Evolutionary conservation across 495 filamentous ascomycete genomes (phyloP).

Genomic region (Chlorociboria aeruginascens): DNA sequence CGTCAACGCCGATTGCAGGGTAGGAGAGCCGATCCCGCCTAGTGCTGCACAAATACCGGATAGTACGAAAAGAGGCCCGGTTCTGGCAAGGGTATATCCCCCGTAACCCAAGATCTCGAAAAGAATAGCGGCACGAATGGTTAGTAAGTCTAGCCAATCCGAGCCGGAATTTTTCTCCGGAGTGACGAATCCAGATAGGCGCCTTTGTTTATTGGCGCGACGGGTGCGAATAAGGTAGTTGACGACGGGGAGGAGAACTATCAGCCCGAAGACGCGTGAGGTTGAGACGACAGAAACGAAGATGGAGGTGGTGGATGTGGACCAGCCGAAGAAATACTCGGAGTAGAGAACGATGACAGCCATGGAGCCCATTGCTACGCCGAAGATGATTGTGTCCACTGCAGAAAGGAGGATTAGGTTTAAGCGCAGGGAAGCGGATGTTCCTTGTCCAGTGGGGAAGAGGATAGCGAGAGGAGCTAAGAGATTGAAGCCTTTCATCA

Average conservation of each 20-base stretch:
- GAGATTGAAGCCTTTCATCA: conserved; percentile 34
- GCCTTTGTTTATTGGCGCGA: conserved; percentile 22
- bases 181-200: conserved; percentile 20
- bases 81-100: conserved; percentile 55
- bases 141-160: conserved; percentile 61
- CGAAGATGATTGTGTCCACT: conserved; percentile 68
- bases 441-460: conserved; percentile 52
- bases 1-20: conserved; percentile 68
- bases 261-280: conserved; percentile 59
- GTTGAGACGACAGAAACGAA: conserved; percentile 70
- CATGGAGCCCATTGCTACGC: conserved; percentile 69
- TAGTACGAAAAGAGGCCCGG: conserved; percentile 42
- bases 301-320: conserved; percentile 57
- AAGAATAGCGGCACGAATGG: conserved; percentile 65
- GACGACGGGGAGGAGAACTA: conserved; percentile 60
- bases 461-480: conserved; percentile 69
- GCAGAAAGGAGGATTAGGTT: conserved; percentile 72
- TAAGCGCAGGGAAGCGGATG: conserved; percentile 44
- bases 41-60: conserved; percentile 61
- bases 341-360: conserved; percentile 71
- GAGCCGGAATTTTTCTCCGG: conserved; percentile 51
- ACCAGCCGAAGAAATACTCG: conserved; percentile 70
- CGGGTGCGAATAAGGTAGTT: conserved; percentile 53
- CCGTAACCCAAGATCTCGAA: conserved; percentile 68
- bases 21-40: conserved; percentile 76